Evolutionary conservation across 768 basidiomycete species (phyloP), one percentile per base, ranked within the genome.

Genomic region (Obba rivulosa): DNA sequence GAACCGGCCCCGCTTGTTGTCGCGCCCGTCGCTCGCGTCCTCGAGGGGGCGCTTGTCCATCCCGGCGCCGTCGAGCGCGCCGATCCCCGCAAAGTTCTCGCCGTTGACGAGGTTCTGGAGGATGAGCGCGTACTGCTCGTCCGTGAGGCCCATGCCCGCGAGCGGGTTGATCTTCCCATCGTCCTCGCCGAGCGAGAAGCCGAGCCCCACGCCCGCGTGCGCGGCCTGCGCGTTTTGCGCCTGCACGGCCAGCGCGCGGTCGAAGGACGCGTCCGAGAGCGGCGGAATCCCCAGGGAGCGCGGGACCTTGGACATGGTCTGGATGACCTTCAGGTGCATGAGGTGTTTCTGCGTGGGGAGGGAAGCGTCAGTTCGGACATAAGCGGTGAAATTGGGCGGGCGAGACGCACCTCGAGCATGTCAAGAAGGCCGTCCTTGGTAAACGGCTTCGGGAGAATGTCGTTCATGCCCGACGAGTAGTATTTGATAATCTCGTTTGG

Each of bases 371-470:
- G 10, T 2, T 2, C 31, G 34, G 18, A n/a, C 36, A 23, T 24
- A 10, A 41, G 31, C 45, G n/a, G 20, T 18, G 34, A 49, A 28
- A 35, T 22, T 22, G 23, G 23, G 42, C 58, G 61, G 22, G 23
- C 35, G 21, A 28, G 17, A 38, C 66, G 35, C 45, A 89, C 88
- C 71, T 98, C 95, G 52, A 98, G 83, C 82, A 97, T 93, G 54
- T 86, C 84, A 41, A 94, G 69, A 24, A 98, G 70, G 14, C 88
- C 87, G 61, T 93, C 83, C 64, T 92, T 91, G n/a, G 90, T 95
- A 69, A 98, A 98, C 3, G 95, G 95, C 66, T 98, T 98, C 8
- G 93, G 88, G 16, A 98, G 72, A 49, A 96, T 87, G 67, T 97
- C 94, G 66, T 94, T 97, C 94, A 97, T 97, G 16, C 93, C 87